Conservation (phyloP, 75 land plant species). For the Azolla pinnata region DNA sequence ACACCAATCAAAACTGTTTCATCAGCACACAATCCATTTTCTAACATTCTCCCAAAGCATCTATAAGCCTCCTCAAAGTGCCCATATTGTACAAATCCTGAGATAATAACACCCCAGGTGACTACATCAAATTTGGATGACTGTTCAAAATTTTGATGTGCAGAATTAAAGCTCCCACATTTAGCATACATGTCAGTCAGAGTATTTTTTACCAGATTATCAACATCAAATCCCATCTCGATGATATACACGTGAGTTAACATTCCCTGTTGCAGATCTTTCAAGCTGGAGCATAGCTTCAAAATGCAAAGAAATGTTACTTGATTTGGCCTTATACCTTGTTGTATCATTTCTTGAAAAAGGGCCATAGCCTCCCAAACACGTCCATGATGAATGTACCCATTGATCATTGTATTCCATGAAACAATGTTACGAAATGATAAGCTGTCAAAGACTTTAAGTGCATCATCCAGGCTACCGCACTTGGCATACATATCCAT, state of each 20-base stretch:
- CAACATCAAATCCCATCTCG: not conserved
- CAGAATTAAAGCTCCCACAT: slow-evolving; percentile 17
- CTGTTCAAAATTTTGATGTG: slow-evolving; percentile 2
- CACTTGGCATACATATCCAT: slow-evolving; percentile 42
- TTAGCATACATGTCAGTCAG: slow-evolving; percentile 17
- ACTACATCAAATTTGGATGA: slow-evolving; percentile 14
- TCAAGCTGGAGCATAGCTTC: slow-evolving; percentile 7
- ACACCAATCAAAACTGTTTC: slow-evolving; percentile 46
- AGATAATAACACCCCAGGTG: slow-evolving; percentile 19
- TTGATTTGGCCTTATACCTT: slow-evolving; percentile 30
- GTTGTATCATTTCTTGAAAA: slow-evolving; percentile 37
- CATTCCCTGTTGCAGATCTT: slow-evolving; percentile 4
- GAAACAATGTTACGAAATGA: slow-evolving; percentile 35
- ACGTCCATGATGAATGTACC: slow-evolving; percentile 55
- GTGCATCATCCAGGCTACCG: slow-evolving; percentile 49
- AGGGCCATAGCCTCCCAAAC: slow-evolving; percentile 32
- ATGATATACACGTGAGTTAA: slow-evolving; percentile 1
- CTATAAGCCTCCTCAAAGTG: slow-evolving; percentile 11
- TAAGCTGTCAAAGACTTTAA: slow-evolving; percentile 36
- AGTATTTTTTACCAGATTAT: slow-evolving; percentile 7
- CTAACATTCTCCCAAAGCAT: slow-evolving; percentile 25
- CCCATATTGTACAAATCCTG: slow-evolving; percentile 18
- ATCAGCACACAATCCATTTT: slow-evolving; percentile 19
- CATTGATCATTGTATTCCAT: slow-evolving; percentile 63
- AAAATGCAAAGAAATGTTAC: slow-evolving; percentile 65